Conservation (phyloP, 2,329 filamentous ascomycete genomes). For the Trichophyton benhamiae region DNA sequence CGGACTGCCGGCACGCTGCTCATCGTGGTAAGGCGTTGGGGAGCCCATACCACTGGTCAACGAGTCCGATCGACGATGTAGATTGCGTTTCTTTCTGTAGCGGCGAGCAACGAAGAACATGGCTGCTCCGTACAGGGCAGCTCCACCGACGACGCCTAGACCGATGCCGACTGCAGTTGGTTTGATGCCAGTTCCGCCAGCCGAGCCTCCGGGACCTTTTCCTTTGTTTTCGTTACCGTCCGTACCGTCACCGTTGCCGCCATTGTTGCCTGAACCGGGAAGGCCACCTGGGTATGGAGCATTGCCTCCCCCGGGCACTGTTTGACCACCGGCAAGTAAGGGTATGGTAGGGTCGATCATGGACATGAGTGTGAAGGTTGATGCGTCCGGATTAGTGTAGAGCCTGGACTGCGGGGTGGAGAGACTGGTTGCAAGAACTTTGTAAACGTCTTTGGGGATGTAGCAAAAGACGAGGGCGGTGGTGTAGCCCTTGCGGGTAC, state of each 20-base stretch:
- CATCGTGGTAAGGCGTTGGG: slow-evolving; percentile 46
- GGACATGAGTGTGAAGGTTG: slow-evolving; percentile 60
- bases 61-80: slow-evolving; percentile 66
- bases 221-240: neutral
- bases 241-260: slow-evolving; percentile 15
- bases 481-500: slow-evolving; percentile 55
- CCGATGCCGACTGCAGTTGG: slow-evolving; percentile 53
- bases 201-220: slow-evolving; percentile 24
- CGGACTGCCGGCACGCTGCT: slow-evolving; percentile 35
- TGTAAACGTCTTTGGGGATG: slow-evolving; percentile 59
- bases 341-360: slow-evolving; percentile 79
- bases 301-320: slow-evolving; percentile 26
- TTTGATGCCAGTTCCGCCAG: slow-evolving; percentile 26
- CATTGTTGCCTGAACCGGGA: slow-evolving; percentile 26
- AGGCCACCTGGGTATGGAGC: slow-evolving; percentile 21
- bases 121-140: slow-evolving; percentile 77
- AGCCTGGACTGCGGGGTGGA: slow-evolving; percentile 58
- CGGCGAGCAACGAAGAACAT: slow-evolving; percentile 89
- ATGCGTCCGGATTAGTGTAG: slow-evolving; percentile 55
- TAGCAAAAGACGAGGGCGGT: slow-evolving; percentile 68
- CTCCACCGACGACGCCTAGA: slow-evolving; percentile 63
- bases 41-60: slow-evolving; percentile 44
- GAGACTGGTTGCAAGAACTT: slow-evolving; percentile 55
- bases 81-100: slow-evolving; percentile 74
- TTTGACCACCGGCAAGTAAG: slow-evolving; percentile 34